A percentile compares a stretch with the other conserved stretches of the same genome.
Conservation (phyloP, 208 protist species). For the Leptomonas seymouri region DNA sequence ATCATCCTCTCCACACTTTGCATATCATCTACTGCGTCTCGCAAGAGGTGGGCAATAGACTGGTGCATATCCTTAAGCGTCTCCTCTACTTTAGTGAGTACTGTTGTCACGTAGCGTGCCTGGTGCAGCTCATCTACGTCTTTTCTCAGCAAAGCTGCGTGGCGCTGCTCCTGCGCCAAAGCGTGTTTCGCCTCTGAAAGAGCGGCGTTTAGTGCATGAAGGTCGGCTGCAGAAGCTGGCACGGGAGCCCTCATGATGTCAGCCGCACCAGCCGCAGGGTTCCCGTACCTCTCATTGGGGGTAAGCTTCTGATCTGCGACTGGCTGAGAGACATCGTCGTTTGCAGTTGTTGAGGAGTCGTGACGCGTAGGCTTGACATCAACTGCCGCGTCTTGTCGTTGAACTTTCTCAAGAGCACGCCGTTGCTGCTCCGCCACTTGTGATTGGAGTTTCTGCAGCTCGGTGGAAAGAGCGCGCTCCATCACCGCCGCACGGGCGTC, state of each 20-base stretch:
- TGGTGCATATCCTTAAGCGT: constrained; percentile 9
- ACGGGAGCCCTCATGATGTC: not conserved
- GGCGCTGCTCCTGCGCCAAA: constrained; percentile 1
- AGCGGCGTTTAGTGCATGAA: not conserved
- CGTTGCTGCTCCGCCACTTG: constrained; percentile 5
- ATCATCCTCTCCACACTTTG: not conserved
- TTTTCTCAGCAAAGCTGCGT: constrained; percentile 8
- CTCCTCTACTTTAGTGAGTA: constrained; percentile 3
- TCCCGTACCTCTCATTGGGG: not conserved
- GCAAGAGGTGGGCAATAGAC: not conserved
- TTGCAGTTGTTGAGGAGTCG: not conserved
- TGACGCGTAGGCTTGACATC: not conserved
- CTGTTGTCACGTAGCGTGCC: constrained; percentile 1
- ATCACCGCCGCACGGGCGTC: constrained; percentile 2
- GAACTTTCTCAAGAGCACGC: not conserved
- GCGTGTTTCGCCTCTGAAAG: not conserved
- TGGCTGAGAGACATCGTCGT: not conserved
- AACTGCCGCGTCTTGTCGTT: not conserved
- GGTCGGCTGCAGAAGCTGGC: not conserved
- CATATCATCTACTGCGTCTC: constrained; percentile 13
- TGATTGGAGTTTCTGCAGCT: constrained; percentile 16
- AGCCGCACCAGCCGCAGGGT: not conserved
- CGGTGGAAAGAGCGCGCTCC: constrained; percentile 12
- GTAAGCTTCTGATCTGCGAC: not conserved
- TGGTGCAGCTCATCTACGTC: constrained; percentile 18